Percentiles rank a stretch among this genome's conserved stretches.
phyloP scores from a whole-genome alignment of 805 yeast species.

The Saturnispora kantuleensis region DNA sequence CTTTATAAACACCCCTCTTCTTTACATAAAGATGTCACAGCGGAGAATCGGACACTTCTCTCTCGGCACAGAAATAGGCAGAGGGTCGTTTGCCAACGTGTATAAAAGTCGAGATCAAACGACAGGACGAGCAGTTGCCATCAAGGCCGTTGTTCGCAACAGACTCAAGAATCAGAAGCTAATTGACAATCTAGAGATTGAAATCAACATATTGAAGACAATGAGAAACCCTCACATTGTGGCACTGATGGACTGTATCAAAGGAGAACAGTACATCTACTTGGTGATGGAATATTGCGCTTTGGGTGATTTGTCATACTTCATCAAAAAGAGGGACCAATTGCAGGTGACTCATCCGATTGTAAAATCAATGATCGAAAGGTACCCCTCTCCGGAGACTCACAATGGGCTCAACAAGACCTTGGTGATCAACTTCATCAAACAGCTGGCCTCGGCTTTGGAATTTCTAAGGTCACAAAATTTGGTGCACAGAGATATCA shows the following conservation, averaged over 20 bases:
- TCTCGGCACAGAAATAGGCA: conserved; percentile 59
- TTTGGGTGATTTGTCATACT: conserved; percentile 83
- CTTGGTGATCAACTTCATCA: conserved; percentile 72
- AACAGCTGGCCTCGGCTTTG: conserved; percentile 79
- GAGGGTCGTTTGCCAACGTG: conserved; percentile 93
- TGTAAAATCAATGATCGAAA: conserved; percentile 60
- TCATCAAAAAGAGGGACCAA: conserved; percentile 69
- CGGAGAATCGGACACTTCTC: conserved; percentile 5
- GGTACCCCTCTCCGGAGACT: conserved; percentile 73
- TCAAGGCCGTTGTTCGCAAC: conserved; percentile 77
- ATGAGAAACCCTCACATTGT: conserved; percentile 92
- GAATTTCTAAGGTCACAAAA: conserved; percentile 73
- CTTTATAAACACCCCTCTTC: not conserved
- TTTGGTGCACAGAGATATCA: conserved; percentile 89
- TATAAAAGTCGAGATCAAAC: conserved; percentile 64
- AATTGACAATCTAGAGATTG: conserved; percentile 84
- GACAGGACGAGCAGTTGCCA: conserved; percentile 61
- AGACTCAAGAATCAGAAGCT: conserved; percentile 78
- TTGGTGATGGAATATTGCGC: conserved; percentile 95
- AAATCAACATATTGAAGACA: conserved; percentile 78
- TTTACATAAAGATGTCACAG: conserved; percentile 1
- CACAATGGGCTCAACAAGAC: conserved; percentile 73
- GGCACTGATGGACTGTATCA: conserved; percentile 69
- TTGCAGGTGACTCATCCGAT: conserved; percentile 68
- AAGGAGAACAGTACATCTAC: conserved; percentile 69